These are phyloP conservation scores for Parastagonospora avenae DNA, from an alignment of 2,329 filamentous ascomycete species.

Conservation along the genomic window DNA sequence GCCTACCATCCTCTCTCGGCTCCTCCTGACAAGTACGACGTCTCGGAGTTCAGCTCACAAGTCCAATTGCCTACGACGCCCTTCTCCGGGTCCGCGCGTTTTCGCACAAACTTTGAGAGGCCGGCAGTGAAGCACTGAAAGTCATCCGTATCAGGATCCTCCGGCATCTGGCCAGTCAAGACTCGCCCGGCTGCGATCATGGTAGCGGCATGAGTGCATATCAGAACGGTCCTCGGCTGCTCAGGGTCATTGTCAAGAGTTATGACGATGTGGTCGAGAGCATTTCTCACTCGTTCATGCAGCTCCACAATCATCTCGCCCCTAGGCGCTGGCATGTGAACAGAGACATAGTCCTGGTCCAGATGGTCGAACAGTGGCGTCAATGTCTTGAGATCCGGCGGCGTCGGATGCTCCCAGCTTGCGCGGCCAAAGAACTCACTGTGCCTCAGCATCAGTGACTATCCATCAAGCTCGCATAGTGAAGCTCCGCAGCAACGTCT, in stretches of 20 bases:
- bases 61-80: slow-evolving; percentile 80
- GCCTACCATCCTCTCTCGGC: slow-evolving; percentile 85
- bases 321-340: slow-evolving; percentile 69
- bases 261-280: slow-evolving; percentile 71
- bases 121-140: slow-evolving; percentile 86
- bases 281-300: slow-evolving; percentile 77
- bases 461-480: not conserved
- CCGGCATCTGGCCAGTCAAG: slow-evolving; percentile 78
- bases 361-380: slow-evolving; percentile 68
- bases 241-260: slow-evolving; percentile 71
- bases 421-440: slow-evolving; percentile 93
- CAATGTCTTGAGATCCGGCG: slow-evolving; percentile 68
- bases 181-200: slow-evolving; percentile 85
- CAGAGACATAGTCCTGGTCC: slow-evolving; percentile 62
- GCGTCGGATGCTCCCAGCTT: slow-evolving; percentile 81
- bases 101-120: slow-evolving; percentile 69
- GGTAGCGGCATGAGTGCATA: slow-evolving; percentile 89
- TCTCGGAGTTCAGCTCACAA: slow-evolving; percentile 81
- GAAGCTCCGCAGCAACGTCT: slow-evolving; percentile 41
- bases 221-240: slow-evolving; percentile 69
- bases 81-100: slow-evolving; percentile 53
- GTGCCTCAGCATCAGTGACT: slow-evolving; percentile 50
- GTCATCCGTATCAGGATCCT: slow-evolving; percentile 73
- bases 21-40: slow-evolving; percentile 77
- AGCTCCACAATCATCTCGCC: slow-evolving; percentile 82